These are phyloP conservation scores for Sungouiella thailandica DNA, from an alignment of 805 yeast species.

Conservation along the genomic window DNA sequence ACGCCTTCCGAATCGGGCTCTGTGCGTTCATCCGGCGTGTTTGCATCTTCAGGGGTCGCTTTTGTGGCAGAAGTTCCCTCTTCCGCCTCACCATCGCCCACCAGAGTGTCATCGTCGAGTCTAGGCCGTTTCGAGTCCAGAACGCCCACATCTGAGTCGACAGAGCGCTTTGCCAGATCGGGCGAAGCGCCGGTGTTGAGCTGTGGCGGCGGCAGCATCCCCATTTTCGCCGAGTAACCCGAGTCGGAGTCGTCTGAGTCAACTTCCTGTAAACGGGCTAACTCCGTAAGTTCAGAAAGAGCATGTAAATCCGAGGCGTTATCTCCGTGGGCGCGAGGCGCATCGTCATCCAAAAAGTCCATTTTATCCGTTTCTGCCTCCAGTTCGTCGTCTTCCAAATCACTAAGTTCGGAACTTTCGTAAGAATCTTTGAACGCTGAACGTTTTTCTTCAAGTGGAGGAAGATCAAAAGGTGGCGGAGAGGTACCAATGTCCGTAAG, in stretches of 20 bases:
- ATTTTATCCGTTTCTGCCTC: conserved; percentile 92
- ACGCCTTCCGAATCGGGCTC: too few relatives aligned
- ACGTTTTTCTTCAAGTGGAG: conserved; percentile 9
- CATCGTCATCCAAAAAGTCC: conserved; percentile 47
- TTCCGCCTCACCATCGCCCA: too few relatives aligned
- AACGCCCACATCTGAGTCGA: too few relatives aligned
- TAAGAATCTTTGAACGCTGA: conserved; percentile 19
- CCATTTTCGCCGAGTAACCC: neutral
- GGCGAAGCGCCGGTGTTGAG: neutral
- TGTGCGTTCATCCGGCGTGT: too few relatives aligned
- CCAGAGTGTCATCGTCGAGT: too few relatives aligned
- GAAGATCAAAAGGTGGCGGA: conserved; percentile 33
- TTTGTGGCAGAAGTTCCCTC: too few relatives aligned
- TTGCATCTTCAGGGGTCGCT: too few relatives aligned
- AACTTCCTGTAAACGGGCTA: conserved; percentile 36
- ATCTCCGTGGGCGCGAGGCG: conserved; percentile 14
- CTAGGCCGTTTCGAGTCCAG: too few relatives aligned
- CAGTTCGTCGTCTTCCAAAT: conserved; percentile 57
- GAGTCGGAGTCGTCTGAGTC: conserved; percentile 29
- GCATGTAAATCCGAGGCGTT: conserved; percentile 32
- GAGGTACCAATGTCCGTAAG: conserved; percentile 38
- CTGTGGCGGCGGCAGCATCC: neutral
- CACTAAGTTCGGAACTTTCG: conserved; percentile 44
- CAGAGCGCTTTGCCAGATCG: too few relatives aligned
- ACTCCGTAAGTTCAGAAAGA: conserved; percentile 37